Percentiles rank a stretch among this genome's conserved stretches.
Conservation (phyloP, 306 rosid genomes). For the Medicago ruthenica region DNA sequence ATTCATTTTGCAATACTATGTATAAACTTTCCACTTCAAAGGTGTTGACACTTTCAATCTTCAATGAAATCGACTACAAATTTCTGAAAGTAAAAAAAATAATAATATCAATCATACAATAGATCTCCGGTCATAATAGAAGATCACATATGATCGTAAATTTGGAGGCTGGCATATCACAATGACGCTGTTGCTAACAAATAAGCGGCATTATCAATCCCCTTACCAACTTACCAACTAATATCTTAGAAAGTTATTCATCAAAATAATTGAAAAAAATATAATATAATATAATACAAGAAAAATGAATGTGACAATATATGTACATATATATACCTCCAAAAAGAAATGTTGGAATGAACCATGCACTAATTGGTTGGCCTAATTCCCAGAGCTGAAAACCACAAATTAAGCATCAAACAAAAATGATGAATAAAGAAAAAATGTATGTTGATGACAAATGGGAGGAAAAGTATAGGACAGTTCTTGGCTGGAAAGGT, state of each 20-base stretch:
- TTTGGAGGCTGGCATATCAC: too few relatives aligned
- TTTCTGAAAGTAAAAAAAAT: not conserved
- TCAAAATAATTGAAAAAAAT: not conserved
- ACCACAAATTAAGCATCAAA: not conserved
- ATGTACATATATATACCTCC: not conserved
- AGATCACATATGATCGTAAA: too few relatives aligned
- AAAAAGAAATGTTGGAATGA: slow-evolving; percentile 10
- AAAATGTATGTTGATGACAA: not conserved
- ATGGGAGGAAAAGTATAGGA: not conserved
- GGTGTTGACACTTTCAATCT: slow-evolving; percentile 35
- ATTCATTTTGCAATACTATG: slow-evolving; percentile 15
- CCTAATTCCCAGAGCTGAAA: not conserved
- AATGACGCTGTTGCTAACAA: too few relatives aligned
- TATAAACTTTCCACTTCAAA: slow-evolving; percentile 34
- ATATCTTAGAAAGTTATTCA: not conserved
- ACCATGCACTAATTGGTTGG: slow-evolving; percentile 6
- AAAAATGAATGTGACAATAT: not conserved
- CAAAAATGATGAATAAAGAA: not conserved
- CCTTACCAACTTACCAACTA: not conserved
- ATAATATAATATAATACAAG: not conserved
- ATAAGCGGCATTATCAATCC: not conserved
- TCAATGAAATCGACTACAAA: slow-evolving; percentile 3
- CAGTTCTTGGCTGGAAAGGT: slow-evolving; percentile 40
- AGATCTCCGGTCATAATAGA: not conserved
- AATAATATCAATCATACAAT: not conserved